Evolutionary conservation across 768 basidiomycete species (phyloP).

Genomic region (Russula olivacea): DNA sequence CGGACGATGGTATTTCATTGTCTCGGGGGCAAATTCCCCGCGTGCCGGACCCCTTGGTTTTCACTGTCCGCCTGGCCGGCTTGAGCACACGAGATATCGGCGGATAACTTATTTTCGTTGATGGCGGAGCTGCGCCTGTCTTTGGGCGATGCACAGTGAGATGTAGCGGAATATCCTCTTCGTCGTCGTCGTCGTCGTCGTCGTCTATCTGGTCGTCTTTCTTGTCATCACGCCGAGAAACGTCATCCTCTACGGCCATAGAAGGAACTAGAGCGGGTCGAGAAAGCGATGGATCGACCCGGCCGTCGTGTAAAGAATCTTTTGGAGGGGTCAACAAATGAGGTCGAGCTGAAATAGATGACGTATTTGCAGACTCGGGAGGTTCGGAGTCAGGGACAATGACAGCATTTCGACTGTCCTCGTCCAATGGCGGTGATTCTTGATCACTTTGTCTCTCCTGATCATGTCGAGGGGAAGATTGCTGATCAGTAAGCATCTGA

Average conservation of each 20-base stretch:
- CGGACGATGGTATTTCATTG: slow-evolving; percentile 44
- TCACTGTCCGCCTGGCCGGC: slow-evolving; percentile 3
- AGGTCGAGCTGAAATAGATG: slow-evolving; percentile 1
- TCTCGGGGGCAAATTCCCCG: background rate
- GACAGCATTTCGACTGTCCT: slow-evolving; percentile 34
- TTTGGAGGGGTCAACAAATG: background rate
- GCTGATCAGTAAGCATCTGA: background rate
- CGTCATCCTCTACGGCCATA: background rate
- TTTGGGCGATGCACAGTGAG: slow-evolving; percentile 21
- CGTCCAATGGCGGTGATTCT: background rate
- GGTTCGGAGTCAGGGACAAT: slow-evolving; percentile 64
- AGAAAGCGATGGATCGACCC: background rate
- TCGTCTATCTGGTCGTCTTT: slow-evolving; percentile 23
- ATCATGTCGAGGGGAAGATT: background rate
- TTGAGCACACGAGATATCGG: slow-evolving; percentile 13
- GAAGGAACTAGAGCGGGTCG: background rate
- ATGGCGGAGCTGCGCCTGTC: slow-evolving; percentile 1
- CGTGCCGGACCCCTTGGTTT: background rate
- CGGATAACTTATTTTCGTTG: slow-evolving; percentile 25
- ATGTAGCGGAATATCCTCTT: slow-evolving; percentile 45
- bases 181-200: slow-evolving; percentile 34
- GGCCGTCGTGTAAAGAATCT: background rate
- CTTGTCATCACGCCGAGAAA: slow-evolving; percentile 24
- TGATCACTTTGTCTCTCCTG: background rate
- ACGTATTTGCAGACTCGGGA: slow-evolving; percentile 32